Base-by-base conservation (phyloP, 495 filamentous ascomycete genomes). In the Talaromyces ruber region DNA sequence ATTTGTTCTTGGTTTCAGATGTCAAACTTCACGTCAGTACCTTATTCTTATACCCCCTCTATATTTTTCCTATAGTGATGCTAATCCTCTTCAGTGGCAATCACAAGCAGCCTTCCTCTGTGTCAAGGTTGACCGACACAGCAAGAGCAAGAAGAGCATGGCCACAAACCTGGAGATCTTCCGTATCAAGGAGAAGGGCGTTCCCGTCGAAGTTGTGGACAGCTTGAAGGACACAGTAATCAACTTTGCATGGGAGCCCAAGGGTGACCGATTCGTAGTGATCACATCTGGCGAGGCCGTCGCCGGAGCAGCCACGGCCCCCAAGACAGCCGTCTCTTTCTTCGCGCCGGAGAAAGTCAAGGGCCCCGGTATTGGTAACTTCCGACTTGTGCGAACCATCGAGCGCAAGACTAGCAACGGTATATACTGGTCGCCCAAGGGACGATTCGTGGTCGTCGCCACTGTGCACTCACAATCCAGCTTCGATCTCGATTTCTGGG, bases 321-420 rank as follows among this genome's bases (percentile, higher is more conserved):
- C 94, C 64, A 97, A 97, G 80, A 97, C 93, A 8, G 82, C 90
- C 1, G 93, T 98, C 16, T 85, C 90, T 21, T 98, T 98, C 86
- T 98, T 93, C 78, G 93, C 90, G 62, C 91, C 94, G 1, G 94
- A 98, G 74, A 96, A 96, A 79, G 72, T 82, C 67, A 97, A 97
- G 82, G 85, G 81, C 39, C 71, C 80, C 37, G 79, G 81, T 11
- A 79, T 90, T 21, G 94, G 94, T 57, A 97, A 96, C 81, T 98
- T 97, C 83, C 94, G 91, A 81, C 89, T 93, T 65, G 86, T 98
- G 61, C 86, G 89, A 47, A 97, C 92, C 0, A 81, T 95, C 22
- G 94, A 98, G 66, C 97, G 97, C 86, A 97, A 97, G 84, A 98
- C 92, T 74, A 96, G 87, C 83, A 98, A 98, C 69, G 95, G 89